Percentiles rank a stretch among this genome's conserved stretches.
These are phyloP conservation scores for Scutellospora calospora DNA, from an alignment of 371 early-diverging fungal genomes.

Conservation along the genomic window DNA sequence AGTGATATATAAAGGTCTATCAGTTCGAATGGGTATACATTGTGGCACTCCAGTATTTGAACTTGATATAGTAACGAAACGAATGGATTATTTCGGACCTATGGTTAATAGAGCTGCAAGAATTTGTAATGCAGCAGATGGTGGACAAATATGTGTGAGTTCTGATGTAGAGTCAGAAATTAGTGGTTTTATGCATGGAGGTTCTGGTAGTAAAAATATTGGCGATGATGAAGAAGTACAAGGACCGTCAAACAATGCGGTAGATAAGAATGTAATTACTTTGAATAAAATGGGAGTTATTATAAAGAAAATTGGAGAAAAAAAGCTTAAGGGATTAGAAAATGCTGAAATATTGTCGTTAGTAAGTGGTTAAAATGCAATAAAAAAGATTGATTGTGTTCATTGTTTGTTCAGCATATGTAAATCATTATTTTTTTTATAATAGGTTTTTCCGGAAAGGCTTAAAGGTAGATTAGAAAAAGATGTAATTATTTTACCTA, in stretches of 20 bases:
- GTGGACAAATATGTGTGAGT: slow-evolving; percentile 88
- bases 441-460: slow-evolving; percentile 17
- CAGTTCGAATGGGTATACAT: slow-evolving; percentile 96
- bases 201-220: slow-evolving; percentile 46
- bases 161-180: slow-evolving; percentile 71
- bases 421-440: neutral
- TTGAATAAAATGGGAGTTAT: slow-evolving; percentile 77
- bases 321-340: slow-evolving; percentile 88
- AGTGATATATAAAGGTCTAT: slow-evolving; percentile 86
- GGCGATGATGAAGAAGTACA: slow-evolving; percentile 46
- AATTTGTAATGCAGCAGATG: slow-evolving; percentile 89
- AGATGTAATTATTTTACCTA: slow-evolving; percentile 27
- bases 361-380: slow-evolving; percentile 56
- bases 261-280: slow-evolving; percentile 67
- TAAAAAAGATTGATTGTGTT: neutral
- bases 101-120: slow-evolving; percentile 92
- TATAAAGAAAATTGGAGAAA: slow-evolving; percentile 81
- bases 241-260: slow-evolving; percentile 36
- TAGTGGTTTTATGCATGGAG: slow-evolving; percentile 52
- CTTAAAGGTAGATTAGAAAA: slow-evolving; percentile 45
- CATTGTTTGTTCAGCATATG: neutral
- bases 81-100: slow-evolving; percentile 98
- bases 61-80: slow-evolving; percentile 87
- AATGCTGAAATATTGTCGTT: slow-evolving; percentile 86
- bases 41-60: slow-evolving; percentile 93